These are phyloP conservation scores for Hypericum perforatum DNA, from an alignment of 345 rosid species.

Conservation along the genomic window DNA sequence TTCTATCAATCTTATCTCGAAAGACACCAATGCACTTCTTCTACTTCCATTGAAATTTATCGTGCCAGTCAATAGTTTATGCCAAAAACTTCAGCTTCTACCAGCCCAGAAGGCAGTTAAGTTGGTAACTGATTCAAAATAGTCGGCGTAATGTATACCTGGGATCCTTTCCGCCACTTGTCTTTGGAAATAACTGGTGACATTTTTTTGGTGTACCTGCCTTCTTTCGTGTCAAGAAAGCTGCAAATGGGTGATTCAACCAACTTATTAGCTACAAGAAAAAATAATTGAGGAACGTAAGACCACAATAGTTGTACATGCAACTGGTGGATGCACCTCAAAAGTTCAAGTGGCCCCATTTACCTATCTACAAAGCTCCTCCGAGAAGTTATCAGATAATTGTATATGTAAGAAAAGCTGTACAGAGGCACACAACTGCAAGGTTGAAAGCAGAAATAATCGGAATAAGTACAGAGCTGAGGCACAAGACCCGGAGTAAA, in stretches of 20 bases:
- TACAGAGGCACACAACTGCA: constrained; percentile 88
- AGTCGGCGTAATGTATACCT: constrained; percentile 30
- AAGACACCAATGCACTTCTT: too few species aligned
- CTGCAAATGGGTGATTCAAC: constrained; percentile 25
- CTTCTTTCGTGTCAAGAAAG: constrained; percentile 62
- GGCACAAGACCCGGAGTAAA: too few species aligned
- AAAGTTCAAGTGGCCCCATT: constrained; percentile 32
- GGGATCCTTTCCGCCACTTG: constrained; percentile 91
- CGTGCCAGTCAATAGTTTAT: too few species aligned
- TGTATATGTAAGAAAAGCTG: constrained; percentile 74
- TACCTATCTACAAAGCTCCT: constrained; percentile 96
- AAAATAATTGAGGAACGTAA: constrained; percentile 10
- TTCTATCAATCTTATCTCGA: too few species aligned
- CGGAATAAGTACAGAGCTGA: background rate
- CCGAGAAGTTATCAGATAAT: constrained; percentile 64
- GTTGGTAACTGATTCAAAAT: background rate
- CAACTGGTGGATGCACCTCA: constrained; percentile 27
- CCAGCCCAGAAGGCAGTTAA: too few species aligned
- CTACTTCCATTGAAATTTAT: too few species aligned
- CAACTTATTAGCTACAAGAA: constrained; percentile 1
- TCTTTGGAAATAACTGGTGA: constrained; percentile 45
- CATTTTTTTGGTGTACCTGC: constrained; percentile 66
- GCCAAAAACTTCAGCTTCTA: too few species aligned
- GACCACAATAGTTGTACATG: constrained; percentile 11
- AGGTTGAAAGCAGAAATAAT: constrained; percentile 8